phyloP scores from a whole-genome alignment of 2,329 filamentous ascomycete genomes.

The Monilinia fructicola region DNA sequence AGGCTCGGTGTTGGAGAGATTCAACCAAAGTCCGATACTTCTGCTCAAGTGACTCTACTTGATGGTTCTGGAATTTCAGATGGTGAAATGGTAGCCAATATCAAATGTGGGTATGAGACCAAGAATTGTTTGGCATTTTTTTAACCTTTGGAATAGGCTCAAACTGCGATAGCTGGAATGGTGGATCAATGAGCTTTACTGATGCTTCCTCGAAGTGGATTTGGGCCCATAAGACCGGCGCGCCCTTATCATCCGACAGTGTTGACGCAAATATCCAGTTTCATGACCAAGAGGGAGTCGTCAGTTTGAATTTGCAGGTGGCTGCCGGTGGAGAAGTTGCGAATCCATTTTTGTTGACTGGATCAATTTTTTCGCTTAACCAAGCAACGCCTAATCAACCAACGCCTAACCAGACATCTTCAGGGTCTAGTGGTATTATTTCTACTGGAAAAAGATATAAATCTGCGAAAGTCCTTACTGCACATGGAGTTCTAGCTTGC shows the following conservation, averaged over 20 bases:
- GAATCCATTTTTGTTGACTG: slow-evolving; percentile 33
- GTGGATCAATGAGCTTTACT: slow-evolving; percentile 52
- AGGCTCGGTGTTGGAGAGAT: slow-evolving; percentile 47
- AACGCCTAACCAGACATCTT: neutral
- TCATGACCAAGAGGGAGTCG: slow-evolving; percentile 47
- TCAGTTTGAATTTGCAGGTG: slow-evolving; percentile 48
- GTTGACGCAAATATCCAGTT: slow-evolving; percentile 45
- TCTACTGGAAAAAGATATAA: neutral
- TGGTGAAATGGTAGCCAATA: slow-evolving; percentile 55
- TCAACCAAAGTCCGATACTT: slow-evolving; percentile 45
- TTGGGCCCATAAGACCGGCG: slow-evolving; percentile 48
- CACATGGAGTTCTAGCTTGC: slow-evolving; percentile 59
- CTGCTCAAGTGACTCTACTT: slow-evolving; percentile 49
- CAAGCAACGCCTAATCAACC: too few species aligned
- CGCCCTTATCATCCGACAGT: slow-evolving; percentile 49
- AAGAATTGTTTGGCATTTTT: neutral
- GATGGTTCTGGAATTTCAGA: slow-evolving; percentile 53
- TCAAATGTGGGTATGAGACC: slow-evolving; percentile 47
- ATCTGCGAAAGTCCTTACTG: slow-evolving; percentile 29
- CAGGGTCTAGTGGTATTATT: slow-evolving; percentile 9
- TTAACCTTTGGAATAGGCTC: slow-evolving; percentile 42
- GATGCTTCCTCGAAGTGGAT: slow-evolving; percentile 50
- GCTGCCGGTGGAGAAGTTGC: slow-evolving; percentile 49
- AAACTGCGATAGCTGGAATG: slow-evolving; percentile 53
- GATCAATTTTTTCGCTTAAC: neutral